These are phyloP conservation scores for Rhynchosporium agropyri DNA, from an alignment of 2,329 filamentous ascomycete species.

Conservation along the genomic window DNA sequence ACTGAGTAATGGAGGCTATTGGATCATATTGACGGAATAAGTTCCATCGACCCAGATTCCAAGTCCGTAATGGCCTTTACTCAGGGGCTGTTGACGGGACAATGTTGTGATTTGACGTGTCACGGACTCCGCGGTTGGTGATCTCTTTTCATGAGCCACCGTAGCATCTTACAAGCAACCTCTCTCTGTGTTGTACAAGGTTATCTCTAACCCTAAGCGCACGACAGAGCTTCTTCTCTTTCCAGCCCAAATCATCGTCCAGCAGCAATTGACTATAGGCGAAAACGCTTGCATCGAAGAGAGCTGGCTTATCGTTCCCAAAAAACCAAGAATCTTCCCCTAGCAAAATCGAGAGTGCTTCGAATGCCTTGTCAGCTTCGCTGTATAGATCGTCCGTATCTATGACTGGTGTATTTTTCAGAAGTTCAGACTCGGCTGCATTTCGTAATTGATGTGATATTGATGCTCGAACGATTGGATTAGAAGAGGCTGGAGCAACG, in stretches of 20 bases:
- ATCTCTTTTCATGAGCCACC: constrained; percentile 28
- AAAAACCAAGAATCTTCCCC: constrained; percentile 65
- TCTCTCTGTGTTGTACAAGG: constrained; percentile 66
- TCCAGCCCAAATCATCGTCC: constrained; percentile 61
- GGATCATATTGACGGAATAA: neutral
- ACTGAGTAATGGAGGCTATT: neutral
- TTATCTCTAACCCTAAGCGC: constrained; percentile 60
- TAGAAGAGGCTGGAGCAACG: constrained; percentile 65
- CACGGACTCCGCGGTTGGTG: neutral
- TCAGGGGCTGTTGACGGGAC: neutral
- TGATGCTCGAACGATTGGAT: constrained; percentile 62
- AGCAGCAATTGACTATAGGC: constrained; percentile 84
- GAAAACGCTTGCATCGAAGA: constrained; percentile 90
- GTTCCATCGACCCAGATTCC: neutral
- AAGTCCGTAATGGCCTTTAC: neutral
- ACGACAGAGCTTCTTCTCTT: constrained; percentile 60
- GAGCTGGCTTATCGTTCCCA: constrained; percentile 54
- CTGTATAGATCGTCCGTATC: constrained; percentile 59
- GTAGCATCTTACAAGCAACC: constrained; percentile 50
- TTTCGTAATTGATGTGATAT: constrained; percentile 67
- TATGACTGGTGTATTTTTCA: constrained; percentile 62
- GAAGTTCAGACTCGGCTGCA: constrained; percentile 75
- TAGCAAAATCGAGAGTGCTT: constrained; percentile 61
- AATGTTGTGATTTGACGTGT: too few species aligned
- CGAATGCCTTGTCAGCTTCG: constrained; percentile 64